Conservation (phyloP, 208 protist genomes). For the Perkinsela sp. region DNA sequence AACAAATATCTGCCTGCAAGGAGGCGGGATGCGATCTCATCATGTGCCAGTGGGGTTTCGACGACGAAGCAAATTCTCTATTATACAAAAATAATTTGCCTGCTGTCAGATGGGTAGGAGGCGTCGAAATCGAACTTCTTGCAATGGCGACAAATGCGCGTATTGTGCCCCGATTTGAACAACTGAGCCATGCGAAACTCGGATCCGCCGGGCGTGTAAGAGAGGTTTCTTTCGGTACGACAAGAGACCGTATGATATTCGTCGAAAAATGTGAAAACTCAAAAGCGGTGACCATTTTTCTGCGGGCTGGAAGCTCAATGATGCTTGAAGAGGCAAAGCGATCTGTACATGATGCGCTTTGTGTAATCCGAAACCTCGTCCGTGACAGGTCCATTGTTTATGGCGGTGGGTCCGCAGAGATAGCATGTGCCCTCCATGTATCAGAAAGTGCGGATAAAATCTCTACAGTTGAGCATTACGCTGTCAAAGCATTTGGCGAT, state of each 20-base stretch:
- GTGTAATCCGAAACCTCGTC: constrained; percentile 97
- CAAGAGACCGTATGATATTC: constrained; percentile 91
- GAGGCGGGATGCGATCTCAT: constrained; percentile 87
- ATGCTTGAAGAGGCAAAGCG: constrained; percentile 98
- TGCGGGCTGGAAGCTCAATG: constrained; percentile 98
- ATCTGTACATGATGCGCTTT: constrained; percentile 97
- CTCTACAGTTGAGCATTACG: constrained; percentile 88
- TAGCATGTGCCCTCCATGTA: constrained; percentile 81
- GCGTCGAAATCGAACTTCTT: constrained; percentile 97
- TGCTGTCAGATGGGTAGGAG: constrained; percentile 97
- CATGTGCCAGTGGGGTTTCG: constrained; percentile 99
- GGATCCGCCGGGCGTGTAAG: constrained; percentile 61
- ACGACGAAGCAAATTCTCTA: constrained; percentile 99
- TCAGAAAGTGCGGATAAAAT: constrained; percentile 63
- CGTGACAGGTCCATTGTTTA: constrained; percentile 96
- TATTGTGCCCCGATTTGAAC: constrained; percentile 95
- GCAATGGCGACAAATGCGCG: constrained; percentile 95
- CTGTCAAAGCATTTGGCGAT: constrained; percentile 94
- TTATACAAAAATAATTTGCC: constrained; percentile 91
- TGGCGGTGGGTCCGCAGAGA: constrained; percentile 96
- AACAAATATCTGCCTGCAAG: constrained; percentile 73
- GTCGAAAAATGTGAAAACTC: constrained; percentile 94
- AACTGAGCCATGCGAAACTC: constrained; percentile 87
- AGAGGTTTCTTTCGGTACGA: constrained; percentile 80
- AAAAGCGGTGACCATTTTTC: constrained; percentile 95